Evolutionary conservation across 306 rosid genomes (phyloP).

Genomic region (Pueraria montana): DNA sequence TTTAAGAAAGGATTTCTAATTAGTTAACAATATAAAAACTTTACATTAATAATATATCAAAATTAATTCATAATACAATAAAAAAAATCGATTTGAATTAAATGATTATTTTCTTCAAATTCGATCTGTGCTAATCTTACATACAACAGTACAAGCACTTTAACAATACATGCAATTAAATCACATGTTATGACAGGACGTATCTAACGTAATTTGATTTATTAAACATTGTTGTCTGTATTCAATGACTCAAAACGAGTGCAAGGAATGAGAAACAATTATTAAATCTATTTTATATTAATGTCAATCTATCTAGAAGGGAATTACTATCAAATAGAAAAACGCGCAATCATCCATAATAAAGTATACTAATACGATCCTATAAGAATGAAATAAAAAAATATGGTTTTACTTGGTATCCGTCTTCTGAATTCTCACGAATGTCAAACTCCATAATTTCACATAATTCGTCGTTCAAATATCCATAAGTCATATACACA

Average conservation of each 20-base stretch:
- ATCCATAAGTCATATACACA: neutral
- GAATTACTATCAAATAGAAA: neutral
- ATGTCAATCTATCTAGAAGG: slow-evolving; percentile 2
- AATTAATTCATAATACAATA: too few species aligned
- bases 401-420: neutral
- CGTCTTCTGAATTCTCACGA: neutral
- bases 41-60: too few species aligned
- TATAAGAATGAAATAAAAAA: neutral
- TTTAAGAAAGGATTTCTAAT: too few species aligned
- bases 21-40: too few species aligned
- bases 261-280: neutral
- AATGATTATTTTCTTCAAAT: too few species aligned
- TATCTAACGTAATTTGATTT: neutral
- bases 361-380: neutral
- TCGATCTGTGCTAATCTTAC: neutral
- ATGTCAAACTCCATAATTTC: neutral
- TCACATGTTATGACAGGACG: neutral
- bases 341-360: slow-evolving; percentile 8
- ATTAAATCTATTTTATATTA: neutral
- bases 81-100: too few species aligned
- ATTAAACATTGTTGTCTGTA: neutral
- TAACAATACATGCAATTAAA: neutral
- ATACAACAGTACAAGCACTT: neutral
- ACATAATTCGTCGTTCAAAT: neutral
- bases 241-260: slow-evolving; percentile 3